These are phyloP conservation scores for Boletus subcaerulescens DNA, from an alignment of 768 basidiomycete genomes.

Conservation along the genomic window DNA sequence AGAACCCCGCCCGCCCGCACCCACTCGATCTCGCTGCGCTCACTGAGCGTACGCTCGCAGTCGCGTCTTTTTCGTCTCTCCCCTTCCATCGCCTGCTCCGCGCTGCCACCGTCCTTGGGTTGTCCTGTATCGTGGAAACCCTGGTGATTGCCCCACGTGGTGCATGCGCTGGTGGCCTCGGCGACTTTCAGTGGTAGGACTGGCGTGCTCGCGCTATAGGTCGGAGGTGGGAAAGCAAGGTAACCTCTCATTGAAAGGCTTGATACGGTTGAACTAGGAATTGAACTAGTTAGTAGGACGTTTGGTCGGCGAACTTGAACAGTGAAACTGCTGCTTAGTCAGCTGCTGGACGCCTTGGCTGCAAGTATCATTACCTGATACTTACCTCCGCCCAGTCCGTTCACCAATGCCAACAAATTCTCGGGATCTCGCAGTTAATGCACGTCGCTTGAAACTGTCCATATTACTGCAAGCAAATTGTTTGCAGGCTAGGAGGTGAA, in stretches of 20 bases:
- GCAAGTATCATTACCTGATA: too few species aligned
- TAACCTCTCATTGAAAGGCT: slow-evolving; percentile 22
- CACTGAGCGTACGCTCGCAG: slow-evolving; percentile 41
- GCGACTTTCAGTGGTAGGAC: background rate
- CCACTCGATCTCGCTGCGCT: slow-evolving; percentile 56
- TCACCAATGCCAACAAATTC: too few species aligned
- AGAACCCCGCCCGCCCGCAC: slow-evolving; percentile 57
- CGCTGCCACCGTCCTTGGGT: background rate
- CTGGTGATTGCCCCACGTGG: background rate
- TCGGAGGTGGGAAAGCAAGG: slow-evolving; percentile 21
- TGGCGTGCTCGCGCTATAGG: background rate
- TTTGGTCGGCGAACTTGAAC: too few species aligned
- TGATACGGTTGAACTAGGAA: too few species aligned
- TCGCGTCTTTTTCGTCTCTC: slow-evolving; percentile 21
- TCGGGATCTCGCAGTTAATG: too few species aligned
- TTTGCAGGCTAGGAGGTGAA: too few species aligned
- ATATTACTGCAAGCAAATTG: too few species aligned
- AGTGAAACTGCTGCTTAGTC: too few species aligned
- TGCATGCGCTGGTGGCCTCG: background rate
- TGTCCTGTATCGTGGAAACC: background rate
- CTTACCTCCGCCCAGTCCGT: too few species aligned
- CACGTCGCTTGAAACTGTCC: too few species aligned
- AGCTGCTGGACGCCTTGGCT: too few species aligned
- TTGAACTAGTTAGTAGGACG: too few species aligned
- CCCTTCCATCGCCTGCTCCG: slow-evolving; percentile 8